Evolutionary conservation across 495 filamentous ascomycete genomes (phyloP).

Genomic region (Penicillium fimorum): DNA sequence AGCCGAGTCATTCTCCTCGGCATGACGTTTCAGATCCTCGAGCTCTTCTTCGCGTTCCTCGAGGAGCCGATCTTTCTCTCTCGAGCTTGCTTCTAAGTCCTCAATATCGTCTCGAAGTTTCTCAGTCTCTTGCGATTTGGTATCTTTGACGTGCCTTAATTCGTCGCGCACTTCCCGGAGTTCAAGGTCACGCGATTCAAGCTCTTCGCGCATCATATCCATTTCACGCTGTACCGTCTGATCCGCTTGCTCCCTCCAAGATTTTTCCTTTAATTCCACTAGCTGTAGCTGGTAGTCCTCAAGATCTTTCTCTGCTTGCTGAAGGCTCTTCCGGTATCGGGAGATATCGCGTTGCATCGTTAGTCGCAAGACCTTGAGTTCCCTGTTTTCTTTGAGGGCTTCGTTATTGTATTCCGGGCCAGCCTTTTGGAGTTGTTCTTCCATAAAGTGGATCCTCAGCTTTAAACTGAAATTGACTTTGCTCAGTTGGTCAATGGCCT

Average conservation of each 20-base stretch:
- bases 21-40: constrained; percentile 55
- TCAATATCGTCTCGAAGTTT: constrained; percentile 66
- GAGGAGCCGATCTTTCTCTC: constrained; percentile 63
- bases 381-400: constrained; percentile 89
- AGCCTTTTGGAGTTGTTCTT: constrained; percentile 78
- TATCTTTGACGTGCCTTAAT: constrained; percentile 44
- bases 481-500: constrained; percentile 89
- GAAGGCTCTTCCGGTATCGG: constrained; percentile 76
- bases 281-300: constrained; percentile 77
- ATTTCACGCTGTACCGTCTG: constrained; percentile 61
- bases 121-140: constrained; percentile 54
- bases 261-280: constrained; percentile 72
- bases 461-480: constrained; percentile 96
- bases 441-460: constrained; percentile 93
- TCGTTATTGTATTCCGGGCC: constrained; percentile 84
- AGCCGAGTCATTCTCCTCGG: constrained; percentile 52
- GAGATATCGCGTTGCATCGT: constrained; percentile 84
- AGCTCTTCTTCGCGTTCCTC: constrained; percentile 67
- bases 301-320: constrained; percentile 73
- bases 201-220: constrained; percentile 56
- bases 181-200: constrained; percentile 55
- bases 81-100: constrained; percentile 62
- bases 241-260: constrained; percentile 70
- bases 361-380: constrained; percentile 85
- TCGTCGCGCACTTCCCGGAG: constrained; percentile 47